Percentiles rank a stretch among this genome's conserved stretches.
These are phyloP conservation scores for Pilasporangium apinafurcum DNA, from an alignment of 352 stramenopile species.

Conservation along the genomic window DNA sequence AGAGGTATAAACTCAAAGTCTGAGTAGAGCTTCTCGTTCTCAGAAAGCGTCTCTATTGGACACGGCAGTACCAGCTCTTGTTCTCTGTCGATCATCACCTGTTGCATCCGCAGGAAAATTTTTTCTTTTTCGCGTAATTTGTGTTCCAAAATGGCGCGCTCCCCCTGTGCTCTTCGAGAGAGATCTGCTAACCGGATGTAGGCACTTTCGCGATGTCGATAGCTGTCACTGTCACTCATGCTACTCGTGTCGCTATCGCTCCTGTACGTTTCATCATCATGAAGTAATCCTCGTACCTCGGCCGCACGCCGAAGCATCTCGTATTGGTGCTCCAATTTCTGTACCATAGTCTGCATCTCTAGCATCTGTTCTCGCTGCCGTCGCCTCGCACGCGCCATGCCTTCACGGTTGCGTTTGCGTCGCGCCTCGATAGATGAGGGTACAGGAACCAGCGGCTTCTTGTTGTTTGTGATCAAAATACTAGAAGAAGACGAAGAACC, in stretches of 20 bases:
- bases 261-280: neutral
- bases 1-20: slow-evolving; percentile 47
- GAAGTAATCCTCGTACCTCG: slow-evolving; percentile 11
- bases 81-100: slow-evolving; percentile 21
- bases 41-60: slow-evolving; percentile 22
- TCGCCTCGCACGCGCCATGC: slow-evolving; percentile 40
- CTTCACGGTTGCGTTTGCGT: slow-evolving; percentile 47
- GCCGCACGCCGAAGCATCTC: slow-evolving; percentile 30
- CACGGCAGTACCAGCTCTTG: slow-evolving; percentile 38
- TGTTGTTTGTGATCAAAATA: slow-evolving; percentile 13
- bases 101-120: slow-evolving; percentile 12
- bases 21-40: slow-evolving; percentile 18
- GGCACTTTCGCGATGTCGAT: slow-evolving; percentile 23
- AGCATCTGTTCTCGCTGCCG: slow-evolving; percentile 41
- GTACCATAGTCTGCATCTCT: slow-evolving; percentile 36
- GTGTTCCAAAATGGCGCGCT: slow-evolving; percentile 53
- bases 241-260: neutral
- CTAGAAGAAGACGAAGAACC: too few species aligned
- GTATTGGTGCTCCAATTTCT: slow-evolving; percentile 38
- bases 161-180: slow-evolving; percentile 47
- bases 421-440: slow-evolving; percentile 39
- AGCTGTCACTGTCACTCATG: neutral
- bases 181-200: slow-evolving; percentile 48
- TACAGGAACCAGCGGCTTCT: too few species aligned
- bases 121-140: slow-evolving; percentile 13